Percentiles rank a stretch among this genome's conserved stretches.
These are phyloP conservation scores for Carex pumila DNA, from an alignment of 176 grass and related monocot genomes.

Conservation along the genomic window DNA sequence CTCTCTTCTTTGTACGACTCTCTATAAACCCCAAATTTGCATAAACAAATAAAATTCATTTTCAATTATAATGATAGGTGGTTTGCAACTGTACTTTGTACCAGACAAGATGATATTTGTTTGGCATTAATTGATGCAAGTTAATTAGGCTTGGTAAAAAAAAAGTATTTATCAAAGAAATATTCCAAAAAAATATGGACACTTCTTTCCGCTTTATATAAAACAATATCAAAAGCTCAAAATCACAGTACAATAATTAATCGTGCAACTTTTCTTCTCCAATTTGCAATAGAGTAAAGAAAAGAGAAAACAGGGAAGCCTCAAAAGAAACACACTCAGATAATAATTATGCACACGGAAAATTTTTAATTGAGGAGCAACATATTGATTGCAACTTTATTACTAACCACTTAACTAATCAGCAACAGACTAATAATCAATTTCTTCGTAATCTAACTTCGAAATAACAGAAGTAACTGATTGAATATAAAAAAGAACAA, in stretches of 20 bases:
- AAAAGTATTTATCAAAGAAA: too few species aligned
- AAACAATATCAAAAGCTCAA: too few species aligned
- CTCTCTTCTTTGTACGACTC: too few species aligned
- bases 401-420: neutral
- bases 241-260: neutral
- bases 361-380: neutral
- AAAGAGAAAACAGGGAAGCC: neutral
- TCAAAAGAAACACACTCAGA: neutral
- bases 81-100: too few species aligned
- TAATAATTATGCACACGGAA: neutral
- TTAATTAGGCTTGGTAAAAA: too few species aligned
- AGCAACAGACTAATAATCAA: neutral
- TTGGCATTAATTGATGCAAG: too few species aligned
- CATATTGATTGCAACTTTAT: neutral
- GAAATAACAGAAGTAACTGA: neutral
- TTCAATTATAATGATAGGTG: too few species aligned
- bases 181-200: too few species aligned
- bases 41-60: too few species aligned
- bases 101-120: too few species aligned
- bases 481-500: neutral
- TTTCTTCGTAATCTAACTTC: neutral
- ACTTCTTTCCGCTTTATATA: too few species aligned
- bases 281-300: neutral
- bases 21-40: too few species aligned
- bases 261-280: neutral